Evolutionary conservation across 225 moss, liverwort and hornwort species (phyloP), one percentile per base, ranked within the genome.

Genomic region (Lunularia cruciata): DNA sequence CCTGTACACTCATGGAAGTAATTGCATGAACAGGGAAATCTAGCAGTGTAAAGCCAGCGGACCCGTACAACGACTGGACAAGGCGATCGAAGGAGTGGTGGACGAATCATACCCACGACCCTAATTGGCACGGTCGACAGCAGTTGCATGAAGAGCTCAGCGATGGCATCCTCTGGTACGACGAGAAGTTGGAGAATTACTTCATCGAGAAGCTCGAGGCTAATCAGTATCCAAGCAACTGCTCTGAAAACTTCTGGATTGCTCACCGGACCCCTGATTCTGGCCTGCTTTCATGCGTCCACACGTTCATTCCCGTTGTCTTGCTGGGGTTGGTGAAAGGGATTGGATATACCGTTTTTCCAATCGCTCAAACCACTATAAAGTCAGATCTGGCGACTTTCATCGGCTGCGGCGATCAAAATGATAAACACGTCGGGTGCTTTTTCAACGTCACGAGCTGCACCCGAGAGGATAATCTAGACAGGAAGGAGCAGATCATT

Each of bases 391-490:
- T 67, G 15, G 63, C 74, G 22, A 70, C 74, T 25, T 79, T 79
- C 30, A 64, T 65, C 28, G 79, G 79, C 8, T 79, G 79, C 22
- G 74, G 79, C 19, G 15, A 36, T 34, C 36, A 65, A 32, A 20
- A 35, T 8, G 23, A 56, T 36, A 33, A 51, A 25, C 67, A 67
- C 46, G 30, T 65, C 37, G 69, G 51, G 51, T 79, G 79, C 28
- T 79, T 46, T 18, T 74, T 79, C 70, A 74, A 79, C 57, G 35
- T 79, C 58, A 79, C 74, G 4, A 74, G n/a, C 52, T 79, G 79
- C 70, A 28, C 5, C 0, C 57, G 58, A 25, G 65, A 9, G 5
- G 69, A 70, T 3, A 70, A 79, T 64, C 70, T 19, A 14, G 46
- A 51, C 54, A 75, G 75, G 67, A 66, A 66, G 3, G 47, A 49